phyloP scores from a whole-genome alignment of 257 asterid species.

The Solanum stenotomum region DNA sequence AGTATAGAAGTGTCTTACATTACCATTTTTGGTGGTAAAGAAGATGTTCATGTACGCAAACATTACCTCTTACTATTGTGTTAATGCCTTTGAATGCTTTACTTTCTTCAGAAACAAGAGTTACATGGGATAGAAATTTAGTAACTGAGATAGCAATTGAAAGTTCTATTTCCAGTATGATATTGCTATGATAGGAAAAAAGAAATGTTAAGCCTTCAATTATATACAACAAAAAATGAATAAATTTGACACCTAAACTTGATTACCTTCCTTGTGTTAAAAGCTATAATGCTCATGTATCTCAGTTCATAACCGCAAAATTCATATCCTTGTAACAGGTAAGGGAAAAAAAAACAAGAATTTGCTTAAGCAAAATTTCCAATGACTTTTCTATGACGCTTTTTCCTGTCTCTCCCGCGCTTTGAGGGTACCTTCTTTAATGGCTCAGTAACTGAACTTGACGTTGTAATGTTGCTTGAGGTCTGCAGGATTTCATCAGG shows the following conservation, averaged over 20 bases:
- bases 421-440: constrained; percentile 22
- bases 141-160: neutral
- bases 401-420: constrained; percentile 47
- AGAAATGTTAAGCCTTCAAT: too few species aligned
- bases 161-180: neutral
- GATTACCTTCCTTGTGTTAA: neutral
- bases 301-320: constrained; percentile 12
- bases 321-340: constrained; percentile 19
- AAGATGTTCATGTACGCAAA: neutral
- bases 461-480: constrained; percentile 1
- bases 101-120: neutral
- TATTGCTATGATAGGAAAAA: neutral
- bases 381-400: constrained; percentile 57
- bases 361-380: constrained; percentile 28
- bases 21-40: neutral
- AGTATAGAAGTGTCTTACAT: neutral
- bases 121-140: neutral
- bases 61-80: neutral
- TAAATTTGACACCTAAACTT: constrained; percentile 3
- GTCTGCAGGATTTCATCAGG: neutral
- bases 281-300: constrained; percentile 18
- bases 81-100: neutral
- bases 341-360: constrained; percentile 1
- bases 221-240: constrained; percentile 23
- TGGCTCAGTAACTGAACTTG: neutral